Base-by-base conservation (phyloP, 768 basidiomycete species). In the Lentinula lateritia region DNA sequence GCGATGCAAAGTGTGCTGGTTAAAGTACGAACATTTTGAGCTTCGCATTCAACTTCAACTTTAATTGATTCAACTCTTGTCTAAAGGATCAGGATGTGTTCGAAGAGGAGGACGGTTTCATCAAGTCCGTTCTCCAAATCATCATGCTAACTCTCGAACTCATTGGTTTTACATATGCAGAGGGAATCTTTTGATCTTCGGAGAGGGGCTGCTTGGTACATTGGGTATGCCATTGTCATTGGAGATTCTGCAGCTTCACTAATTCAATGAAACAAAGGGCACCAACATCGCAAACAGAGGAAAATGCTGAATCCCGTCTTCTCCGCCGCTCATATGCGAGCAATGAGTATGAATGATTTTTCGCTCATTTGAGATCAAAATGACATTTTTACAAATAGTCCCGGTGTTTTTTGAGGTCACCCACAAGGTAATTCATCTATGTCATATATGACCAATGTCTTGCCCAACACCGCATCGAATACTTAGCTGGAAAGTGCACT, bases 241-340 rank as follows among this genome's bases (percentile, higher is more conserved):
- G 38, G 45, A 4, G 20, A 10, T 43, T 16, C 28, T 45, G 5
- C 18, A 18, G 32, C 8, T 36, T 18, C 16, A 13, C 23, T 23
- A 28, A 42, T 15, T 58, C 36, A 16, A n/a, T 55, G 35, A 2
- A 3, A 35, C 35, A 3, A 5, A 60, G 59, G 59, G 34, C 65
- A 71, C 12, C 68, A 66, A 16, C 74, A 75, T 59, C 63, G 68
- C 52, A 70, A 61, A 41, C 74, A 76, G 63, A 68, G 74, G 23
- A 74, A 73, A 62, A 68, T 76, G 63, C 68, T 77, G 53, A 75
- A 74, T 38, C 70, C 72, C 1, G 71, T 73, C 6, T 77, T 76
- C 64, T 74, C 74, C 9, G 65, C 61, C 18, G 69, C 69, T 16
- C 72, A 73, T 57, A 64, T 76, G 63, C 74, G 75, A 32, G 61